Evolutionary conservation across 1,284 basidiomycete genomes (phyloP).

Genomic region (Cutaneotrichosporon cyanovorans): DNA sequence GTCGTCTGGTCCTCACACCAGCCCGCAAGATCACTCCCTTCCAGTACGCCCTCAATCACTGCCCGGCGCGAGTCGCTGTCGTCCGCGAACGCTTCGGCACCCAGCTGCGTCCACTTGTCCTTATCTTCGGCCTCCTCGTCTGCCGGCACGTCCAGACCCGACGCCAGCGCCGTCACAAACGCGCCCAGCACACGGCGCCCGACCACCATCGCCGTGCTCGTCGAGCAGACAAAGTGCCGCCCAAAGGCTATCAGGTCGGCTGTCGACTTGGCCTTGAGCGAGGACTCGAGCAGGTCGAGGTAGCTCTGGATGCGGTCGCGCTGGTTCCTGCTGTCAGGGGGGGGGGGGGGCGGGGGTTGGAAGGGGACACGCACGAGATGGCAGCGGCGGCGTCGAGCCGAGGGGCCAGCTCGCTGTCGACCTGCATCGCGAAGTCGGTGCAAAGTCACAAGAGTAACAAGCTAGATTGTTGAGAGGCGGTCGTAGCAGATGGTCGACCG

Average conservation of each 20-base stretch:
- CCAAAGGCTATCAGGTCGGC: conserved; percentile 45
- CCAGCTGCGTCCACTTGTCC: conserved; percentile 21
- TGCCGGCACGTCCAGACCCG: conserved; percentile 13
- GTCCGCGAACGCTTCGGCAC: conserved; percentile 22
- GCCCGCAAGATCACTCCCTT: conserved; percentile 45
- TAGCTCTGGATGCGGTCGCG: conserved; percentile 78
- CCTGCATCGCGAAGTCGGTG: conserved; percentile 10
- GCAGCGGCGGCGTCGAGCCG: conserved; percentile 5
- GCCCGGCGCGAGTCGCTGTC: conserved; percentile 28
- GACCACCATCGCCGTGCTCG: conserved; percentile 36
- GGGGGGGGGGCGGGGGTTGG: no score
- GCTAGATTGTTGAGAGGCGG: no score
- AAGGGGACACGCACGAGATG: conserved; percentile 7
- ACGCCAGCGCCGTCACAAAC: conserved; percentile 29
- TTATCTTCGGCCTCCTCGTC: conserved; percentile 17
- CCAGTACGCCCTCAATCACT: conserved; percentile 35
- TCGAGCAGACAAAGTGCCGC: conserved; percentile 35
- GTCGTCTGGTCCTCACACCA: conserved; percentile 96
- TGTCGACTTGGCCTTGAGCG: conserved; percentile 49
- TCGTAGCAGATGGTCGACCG: no score
- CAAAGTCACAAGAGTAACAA: no score
- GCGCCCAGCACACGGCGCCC: conserved; percentile 36
- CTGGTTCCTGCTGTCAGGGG: conserved; percentile 47
- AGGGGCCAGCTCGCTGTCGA: conserved; percentile 12
- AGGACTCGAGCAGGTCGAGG: conserved; percentile 40